These are phyloP conservation scores for Tetrahymena elliotti DNA, from an alignment of 73 alveolate genomes.

Conservation along the genomic window DNA sequence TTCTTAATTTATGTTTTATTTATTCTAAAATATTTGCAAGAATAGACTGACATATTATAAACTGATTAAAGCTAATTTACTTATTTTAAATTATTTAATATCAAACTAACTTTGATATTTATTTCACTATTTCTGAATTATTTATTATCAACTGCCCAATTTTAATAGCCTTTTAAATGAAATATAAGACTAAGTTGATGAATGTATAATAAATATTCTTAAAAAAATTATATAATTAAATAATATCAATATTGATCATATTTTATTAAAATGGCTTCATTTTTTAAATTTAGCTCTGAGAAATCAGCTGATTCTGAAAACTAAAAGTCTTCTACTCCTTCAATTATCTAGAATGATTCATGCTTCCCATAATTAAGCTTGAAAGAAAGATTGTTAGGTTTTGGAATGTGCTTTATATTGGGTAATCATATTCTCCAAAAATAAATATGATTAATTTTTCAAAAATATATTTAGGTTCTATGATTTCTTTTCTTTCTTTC, in stretches of 20 bases:
- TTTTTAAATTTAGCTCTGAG: background rate
- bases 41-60: no score
- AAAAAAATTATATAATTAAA: no score
- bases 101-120: background rate
- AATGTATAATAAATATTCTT: background rate
- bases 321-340: background rate
- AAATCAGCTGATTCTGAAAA: background rate
- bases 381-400: background rate
- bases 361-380: background rate
- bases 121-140: background rate
- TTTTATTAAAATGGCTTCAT: background rate
- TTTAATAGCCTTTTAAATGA: background rate
- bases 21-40: no score
- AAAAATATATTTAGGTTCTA: background rate
- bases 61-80: background rate
- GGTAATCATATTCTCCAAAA: background rate
- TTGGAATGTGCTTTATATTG: background rate
- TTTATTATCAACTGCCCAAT: background rate
- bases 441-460: background rate
- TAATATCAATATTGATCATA: background rate
- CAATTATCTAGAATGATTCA: background rate
- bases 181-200: background rate
- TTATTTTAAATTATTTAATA: no score
- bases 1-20: no score
- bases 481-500: background rate